Evolutionary conservation across 169 alveolate genomes (phyloP).

Genomic region (Cryptosporidium parvum): DNA sequence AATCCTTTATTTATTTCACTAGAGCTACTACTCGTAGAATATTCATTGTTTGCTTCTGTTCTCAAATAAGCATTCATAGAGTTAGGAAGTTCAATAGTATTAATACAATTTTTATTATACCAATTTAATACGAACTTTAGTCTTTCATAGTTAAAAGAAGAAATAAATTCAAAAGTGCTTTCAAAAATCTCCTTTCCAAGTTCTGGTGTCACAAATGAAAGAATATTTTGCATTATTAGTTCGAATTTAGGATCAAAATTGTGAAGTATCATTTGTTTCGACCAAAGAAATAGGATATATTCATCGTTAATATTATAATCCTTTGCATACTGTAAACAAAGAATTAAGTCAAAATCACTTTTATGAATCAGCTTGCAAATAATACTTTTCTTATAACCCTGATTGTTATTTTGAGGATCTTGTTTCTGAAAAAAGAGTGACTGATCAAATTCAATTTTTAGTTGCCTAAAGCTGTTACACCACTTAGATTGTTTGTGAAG

Average conservation of each 20-base stretch:
- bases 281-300: slow-evolving; percentile 47
- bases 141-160: slow-evolving; percentile 67
- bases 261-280: slow-evolving; percentile 30
- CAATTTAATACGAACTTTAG: slow-evolving; percentile 31
- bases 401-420: slow-evolving; percentile 35
- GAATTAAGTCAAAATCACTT: slow-evolving; percentile 26
- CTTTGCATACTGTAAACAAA: slow-evolving; percentile 59
- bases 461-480: slow-evolving; percentile 47
- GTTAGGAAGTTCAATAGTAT: not conserved
- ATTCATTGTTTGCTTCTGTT: not conserved
- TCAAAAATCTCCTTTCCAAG: slow-evolving; percentile 38
- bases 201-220: slow-evolving; percentile 30
- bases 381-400: slow-evolving; percentile 40
- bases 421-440: slow-evolving; percentile 72
- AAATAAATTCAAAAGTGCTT: slow-evolving; percentile 18
- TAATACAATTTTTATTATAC: not conserved
- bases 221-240: slow-evolving; percentile 32
- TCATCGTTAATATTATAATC: slow-evolving; percentile 68
- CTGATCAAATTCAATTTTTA: slow-evolving; percentile 42
- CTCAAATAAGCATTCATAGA: not conserved
- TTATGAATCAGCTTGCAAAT: slow-evolving; percentile 19
- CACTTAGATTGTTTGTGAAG: slow-evolving; percentile 67
- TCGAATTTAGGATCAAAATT: slow-evolving; percentile 16
- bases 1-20: not conserved
- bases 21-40: not conserved